A percentile compares a stretch with the other conserved stretches of the same genome.
Conservation (phyloP, 1,284 basidiomycete species). For the Melampsora americana region DNA sequence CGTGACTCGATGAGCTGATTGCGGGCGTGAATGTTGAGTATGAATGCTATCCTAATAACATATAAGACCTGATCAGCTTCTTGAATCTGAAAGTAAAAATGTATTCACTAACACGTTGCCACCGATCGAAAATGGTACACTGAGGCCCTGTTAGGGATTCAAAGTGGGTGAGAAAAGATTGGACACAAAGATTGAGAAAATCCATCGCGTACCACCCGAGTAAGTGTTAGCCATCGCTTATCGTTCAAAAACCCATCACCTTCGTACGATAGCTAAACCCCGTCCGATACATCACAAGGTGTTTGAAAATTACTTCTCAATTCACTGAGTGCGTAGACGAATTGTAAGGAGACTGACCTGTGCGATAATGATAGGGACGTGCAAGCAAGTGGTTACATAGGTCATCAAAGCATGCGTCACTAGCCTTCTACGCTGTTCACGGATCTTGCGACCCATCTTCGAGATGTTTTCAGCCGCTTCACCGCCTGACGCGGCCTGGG, state of each 20-base stretch:
- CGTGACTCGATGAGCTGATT: no score
- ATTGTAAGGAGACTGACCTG: background rate
- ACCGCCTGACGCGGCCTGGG: background rate
- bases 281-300: background rate
- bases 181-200: background rate
- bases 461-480: background rate
- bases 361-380: background rate
- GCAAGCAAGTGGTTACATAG: background rate
- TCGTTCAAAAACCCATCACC: background rate
- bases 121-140: background rate
- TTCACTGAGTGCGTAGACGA: background rate
- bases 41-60: no score
- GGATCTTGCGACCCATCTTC: slow-evolving; percentile 1
- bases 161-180: background rate
- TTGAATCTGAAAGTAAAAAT: no score
- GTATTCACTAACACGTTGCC: background rate
- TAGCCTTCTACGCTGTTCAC: background rate
- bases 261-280: background rate
- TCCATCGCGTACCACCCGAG: background rate
- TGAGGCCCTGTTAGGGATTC: background rate
- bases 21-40: no score
- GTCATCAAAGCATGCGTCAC: background rate
- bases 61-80: no score
- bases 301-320: background rate
- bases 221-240: background rate